Evolutionary conservation across 2,329 filamentous ascomycete species (phyloP).

Genomic region (Fusarium staphyleae): DNA sequence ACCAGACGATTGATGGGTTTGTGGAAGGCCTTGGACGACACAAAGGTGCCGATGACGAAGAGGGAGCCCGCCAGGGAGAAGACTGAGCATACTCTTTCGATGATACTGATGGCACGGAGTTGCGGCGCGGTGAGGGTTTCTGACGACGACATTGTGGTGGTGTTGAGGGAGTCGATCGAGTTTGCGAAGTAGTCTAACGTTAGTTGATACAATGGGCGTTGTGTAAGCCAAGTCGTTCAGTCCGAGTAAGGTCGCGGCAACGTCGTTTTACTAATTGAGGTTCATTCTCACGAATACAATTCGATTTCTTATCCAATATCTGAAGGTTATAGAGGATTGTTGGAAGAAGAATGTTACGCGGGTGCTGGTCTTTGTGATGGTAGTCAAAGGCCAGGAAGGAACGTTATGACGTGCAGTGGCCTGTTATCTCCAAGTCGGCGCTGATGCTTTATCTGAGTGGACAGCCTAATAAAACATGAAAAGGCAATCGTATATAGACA

Average conservation of each 20-base stretch:
- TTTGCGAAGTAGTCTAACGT: not conserved
- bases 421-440: slow-evolving; percentile 1
- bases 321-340: not conserved
- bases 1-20: slow-evolving; percentile 88
- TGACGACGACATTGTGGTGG: slow-evolving; percentile 27
- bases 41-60: slow-evolving; percentile 76
- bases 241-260: not conserved
- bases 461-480: not conserved
- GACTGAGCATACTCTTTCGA: slow-evolving; percentile 73
- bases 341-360: not conserved
- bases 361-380: not conserved
- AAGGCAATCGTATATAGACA: not conserved
- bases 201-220: not conserved
- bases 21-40: slow-evolving; percentile 72
- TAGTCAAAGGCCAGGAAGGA: slow-evolving; percentile 14
- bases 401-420: slow-evolving; percentile 6
- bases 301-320: not conserved
- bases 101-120: slow-evolving; percentile 62
- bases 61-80: slow-evolving; percentile 74
- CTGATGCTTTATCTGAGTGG: not conserved
- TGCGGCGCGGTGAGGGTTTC: slow-evolving; percentile 43
- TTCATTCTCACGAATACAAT: slow-evolving; percentile 21
- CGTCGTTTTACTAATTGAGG: slow-evolving; percentile 8
- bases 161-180: not conserved
- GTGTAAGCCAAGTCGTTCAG: slow-evolving; percentile 6